Base-by-base conservation (phyloP, 31 red algal species). In the Asparagopsis taxiformis region DNA sequence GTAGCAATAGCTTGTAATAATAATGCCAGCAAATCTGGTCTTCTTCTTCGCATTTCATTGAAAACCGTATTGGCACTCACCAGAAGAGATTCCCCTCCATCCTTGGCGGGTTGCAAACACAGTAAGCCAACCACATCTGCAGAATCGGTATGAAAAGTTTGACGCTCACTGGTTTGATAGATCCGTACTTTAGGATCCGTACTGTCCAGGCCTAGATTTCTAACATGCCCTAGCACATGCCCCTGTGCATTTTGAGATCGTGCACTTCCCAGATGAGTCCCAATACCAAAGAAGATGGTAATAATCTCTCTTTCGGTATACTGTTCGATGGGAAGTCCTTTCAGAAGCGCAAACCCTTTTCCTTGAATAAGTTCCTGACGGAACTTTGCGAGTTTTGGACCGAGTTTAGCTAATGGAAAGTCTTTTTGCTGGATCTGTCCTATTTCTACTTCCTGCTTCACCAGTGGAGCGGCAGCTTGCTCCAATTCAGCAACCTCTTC, bases 141-240 rank as follows among this genome's bases (percentile, higher is more conserved):
- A 15, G 55, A 60, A 60, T 60, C 55, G 15, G 55, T 60, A 25
- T 60, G 55, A 60, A 60, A 60, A 20, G 55, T 60, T 60, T 60
- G 55, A 20, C 55, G 55, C 55, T 60, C 55, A 16, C 10, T 9
- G 9, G 55, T 60, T 25, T 60, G 55, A 25, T 60, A 60, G 22
- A 60, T 60, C 8, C 55, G 55, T 25, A 23, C 23, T 15, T 17
- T 60, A 25, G 15, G 15, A 26, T 60, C 55, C 10, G 55, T 26
- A 10, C n/a, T 26, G 23, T 60, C 55, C 10, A 26, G n/a, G 10
- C 55, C 55, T 25, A 26, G 10, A 60, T 60, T 26, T 15, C 55
- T 9, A 9, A 60, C 55, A 26, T 60, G 55, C 23, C 55, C 55
- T 9, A 60, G 55, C 55, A 60, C n/a, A 20, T 60, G 55, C 13